Conservation (phyloP, 257 asterid species). For the Nicotiana undulata region DNA sequence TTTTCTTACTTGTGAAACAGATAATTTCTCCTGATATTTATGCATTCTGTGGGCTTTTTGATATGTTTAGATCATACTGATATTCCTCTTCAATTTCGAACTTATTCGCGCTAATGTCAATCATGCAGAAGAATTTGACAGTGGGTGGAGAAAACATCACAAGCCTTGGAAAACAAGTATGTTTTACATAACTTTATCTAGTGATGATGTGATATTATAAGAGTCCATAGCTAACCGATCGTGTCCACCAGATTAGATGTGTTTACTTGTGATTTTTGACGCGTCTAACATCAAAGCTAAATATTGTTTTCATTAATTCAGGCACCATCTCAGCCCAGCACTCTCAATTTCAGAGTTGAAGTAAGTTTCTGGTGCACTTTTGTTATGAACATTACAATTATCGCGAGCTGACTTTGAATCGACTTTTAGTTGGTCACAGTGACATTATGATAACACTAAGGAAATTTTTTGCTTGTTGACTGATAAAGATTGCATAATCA, state of each 20-base stretch:
- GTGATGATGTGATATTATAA: not conserved
- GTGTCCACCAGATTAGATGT: not conserved
- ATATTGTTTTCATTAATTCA: conserved; percentile 15
- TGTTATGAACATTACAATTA: not conserved
- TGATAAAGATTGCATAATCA: not conserved
- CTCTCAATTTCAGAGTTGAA: conserved; percentile 45
- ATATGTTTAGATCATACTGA: not conserved
- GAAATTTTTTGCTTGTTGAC: not conserved
- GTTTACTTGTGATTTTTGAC: not conserved
- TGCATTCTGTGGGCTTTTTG: not conserved
- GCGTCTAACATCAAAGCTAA: not conserved
- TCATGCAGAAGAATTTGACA: not conserved
- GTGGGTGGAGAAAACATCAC: conserved; percentile 1
- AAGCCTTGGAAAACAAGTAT: not conserved
- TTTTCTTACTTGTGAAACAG: not conserved
- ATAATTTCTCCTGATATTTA: not conserved
- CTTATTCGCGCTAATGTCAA: not conserved
- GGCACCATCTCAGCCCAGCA: conserved; percentile 18
- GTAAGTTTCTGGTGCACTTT: conserved; percentile 28
- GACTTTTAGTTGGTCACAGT: not conserved
- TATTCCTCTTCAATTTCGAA: not conserved
- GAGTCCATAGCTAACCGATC: not conserved
- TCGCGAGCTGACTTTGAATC: not conserved
- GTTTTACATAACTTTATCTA: not conserved
- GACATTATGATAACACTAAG: not conserved